These are phyloP conservation scores for Platanthera zijinensis DNA, from an alignment of 106 monocot genomes.

Conservation along the genomic window DNA sequence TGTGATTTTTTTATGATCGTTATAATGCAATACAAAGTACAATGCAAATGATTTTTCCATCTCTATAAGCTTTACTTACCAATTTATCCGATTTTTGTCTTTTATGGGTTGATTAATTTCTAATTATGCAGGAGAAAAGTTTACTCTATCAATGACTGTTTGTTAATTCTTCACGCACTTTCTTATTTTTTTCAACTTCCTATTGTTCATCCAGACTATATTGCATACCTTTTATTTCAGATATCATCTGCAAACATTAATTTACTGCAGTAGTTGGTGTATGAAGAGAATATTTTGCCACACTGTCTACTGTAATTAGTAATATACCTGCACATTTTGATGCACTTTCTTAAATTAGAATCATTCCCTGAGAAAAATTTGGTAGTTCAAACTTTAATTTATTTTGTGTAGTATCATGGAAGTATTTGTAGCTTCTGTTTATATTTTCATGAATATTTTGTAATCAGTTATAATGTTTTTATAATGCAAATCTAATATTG, in stretches of 20 bases:
- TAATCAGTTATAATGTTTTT: background rate
- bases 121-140: background rate
- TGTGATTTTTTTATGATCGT: background rate
- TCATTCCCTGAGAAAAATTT: no score
- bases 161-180: background rate
- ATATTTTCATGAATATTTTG: background rate
- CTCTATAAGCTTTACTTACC: background rate
- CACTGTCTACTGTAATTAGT: background rate
- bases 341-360: background rate
- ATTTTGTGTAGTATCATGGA: background rate
- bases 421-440: background rate
- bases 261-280: background rate
- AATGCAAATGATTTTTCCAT: background rate
- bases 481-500: background rate
- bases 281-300: background rate
- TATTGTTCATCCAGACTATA: background rate
- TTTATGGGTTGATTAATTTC: background rate
- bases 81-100: slow-evolving; percentile 1
- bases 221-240: background rate
- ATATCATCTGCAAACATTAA: background rate
- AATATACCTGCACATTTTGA: background rate
- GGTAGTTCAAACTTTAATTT: no score
- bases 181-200: background rate
- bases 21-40: no score
- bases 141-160: background rate